Percentiles rank a stretch among this genome's conserved stretches.
These are phyloP conservation scores for Prunus salicina DNA, from an alignment of 306 rosid species.

Conservation along the genomic window DNA sequence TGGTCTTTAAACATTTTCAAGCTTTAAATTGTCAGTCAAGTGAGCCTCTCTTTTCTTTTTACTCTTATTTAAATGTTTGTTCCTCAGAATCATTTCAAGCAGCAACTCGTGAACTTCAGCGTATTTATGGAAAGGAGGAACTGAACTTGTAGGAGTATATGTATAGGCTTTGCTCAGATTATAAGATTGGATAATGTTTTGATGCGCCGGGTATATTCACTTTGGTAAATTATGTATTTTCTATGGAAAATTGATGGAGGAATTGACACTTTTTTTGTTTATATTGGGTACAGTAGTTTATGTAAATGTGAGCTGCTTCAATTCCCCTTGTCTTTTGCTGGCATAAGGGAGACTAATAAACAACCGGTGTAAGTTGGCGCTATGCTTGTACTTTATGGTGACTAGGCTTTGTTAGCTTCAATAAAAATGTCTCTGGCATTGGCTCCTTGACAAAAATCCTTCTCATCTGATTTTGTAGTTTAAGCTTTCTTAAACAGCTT, in stretches of 20 bases:
- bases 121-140: conserved; percentile 82
- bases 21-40: neutral
- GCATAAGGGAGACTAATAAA: neutral
- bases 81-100: conserved; percentile 83
- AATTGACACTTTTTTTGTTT: conserved; percentile 10
- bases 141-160: conserved; percentile 37
- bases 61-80: conserved; percentile 12
- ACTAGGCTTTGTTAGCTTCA: neutral
- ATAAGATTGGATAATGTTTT: conserved; percentile 19
- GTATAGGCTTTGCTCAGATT: conserved; percentile 17
- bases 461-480: neutral
- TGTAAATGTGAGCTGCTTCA: neutral
- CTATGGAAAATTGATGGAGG: conserved; percentile 6
- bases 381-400: neutral
- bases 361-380: no score
- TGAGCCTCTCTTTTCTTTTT: neutral
- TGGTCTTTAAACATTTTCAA: neutral
- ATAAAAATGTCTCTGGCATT: no score
- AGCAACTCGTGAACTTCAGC: conserved; percentile 87
- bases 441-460: no score
- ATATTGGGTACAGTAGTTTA: neutral
- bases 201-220: conserved; percentile 24
- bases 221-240: conserved; percentile 10
- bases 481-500: no score
- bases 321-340: neutral